Evolutionary conservation across 805 yeast species (phyloP).

Genomic region (Starmerella gropengiesseri): DNA sequence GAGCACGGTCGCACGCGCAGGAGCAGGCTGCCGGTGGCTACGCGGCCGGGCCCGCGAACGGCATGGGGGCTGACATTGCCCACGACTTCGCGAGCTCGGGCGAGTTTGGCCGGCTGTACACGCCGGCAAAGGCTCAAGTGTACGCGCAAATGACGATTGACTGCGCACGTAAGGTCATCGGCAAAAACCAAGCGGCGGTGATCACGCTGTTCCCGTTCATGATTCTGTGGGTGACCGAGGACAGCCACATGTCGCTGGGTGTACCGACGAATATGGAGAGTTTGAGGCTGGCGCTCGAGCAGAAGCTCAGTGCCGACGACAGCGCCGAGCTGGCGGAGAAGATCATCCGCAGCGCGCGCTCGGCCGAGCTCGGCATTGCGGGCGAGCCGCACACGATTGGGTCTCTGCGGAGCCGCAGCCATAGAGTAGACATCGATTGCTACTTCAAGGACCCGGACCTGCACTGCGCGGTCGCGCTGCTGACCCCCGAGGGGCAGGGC

Average conservation of each 20-base stretch:
- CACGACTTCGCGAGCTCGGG: no score
- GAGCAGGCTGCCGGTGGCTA: not conserved
- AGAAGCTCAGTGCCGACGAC: conserved; percentile 15
- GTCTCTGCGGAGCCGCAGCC: conserved; percentile 6
- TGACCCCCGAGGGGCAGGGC: conserved; percentile 16
- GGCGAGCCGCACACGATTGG: conserved; percentile 11
- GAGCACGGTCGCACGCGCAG: conserved; percentile 4
- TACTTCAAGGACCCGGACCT: conserved; percentile 20
- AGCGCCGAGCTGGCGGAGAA: conserved; percentile 17
- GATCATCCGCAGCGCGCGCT: conserved; percentile 13
- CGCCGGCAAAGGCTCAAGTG: conserved; percentile 3
- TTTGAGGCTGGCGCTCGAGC: conserved; percentile 15
- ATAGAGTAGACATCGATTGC: conserved; percentile 20
- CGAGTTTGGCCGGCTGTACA: not conserved
- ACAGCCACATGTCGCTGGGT: conserved; percentile 13
- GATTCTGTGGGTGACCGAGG: conserved; percentile 20
- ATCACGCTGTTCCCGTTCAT: conserved; percentile 16
- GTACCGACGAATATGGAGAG: conserved; percentile 9
- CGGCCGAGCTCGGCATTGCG: conserved; percentile 17
- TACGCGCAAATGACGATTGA: conserved; percentile 8
- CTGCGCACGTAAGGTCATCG: conserved; percentile 11
- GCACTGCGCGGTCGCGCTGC: conserved; percentile 17
- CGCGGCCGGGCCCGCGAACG: no score
- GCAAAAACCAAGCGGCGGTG: conserved; percentile 17
- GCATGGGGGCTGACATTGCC: no score